These are phyloP conservation scores for Fragilaria crotonensis DNA, from an alignment of 108 stramenopile genomes.

Conservation along the genomic window DNA sequence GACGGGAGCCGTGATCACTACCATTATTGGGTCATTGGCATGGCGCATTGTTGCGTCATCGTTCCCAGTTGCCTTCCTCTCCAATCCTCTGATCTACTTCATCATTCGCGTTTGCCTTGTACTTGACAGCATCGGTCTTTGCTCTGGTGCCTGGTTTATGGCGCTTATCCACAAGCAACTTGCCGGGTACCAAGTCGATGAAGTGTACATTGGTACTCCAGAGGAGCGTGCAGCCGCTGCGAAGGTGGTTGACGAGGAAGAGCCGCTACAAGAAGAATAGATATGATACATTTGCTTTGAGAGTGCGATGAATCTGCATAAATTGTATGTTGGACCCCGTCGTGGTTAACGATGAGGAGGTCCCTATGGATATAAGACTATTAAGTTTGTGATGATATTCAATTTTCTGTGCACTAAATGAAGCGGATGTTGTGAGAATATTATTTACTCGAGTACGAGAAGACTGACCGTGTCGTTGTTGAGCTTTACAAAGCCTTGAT, in stretches of 20 bases:
- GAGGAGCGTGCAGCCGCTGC: neutral
- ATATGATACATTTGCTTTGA: no score
- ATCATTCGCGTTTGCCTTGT: constrained; percentile 27
- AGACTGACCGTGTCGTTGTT: neutral
- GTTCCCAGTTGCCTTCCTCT: constrained; percentile 27
- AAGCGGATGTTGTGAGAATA: no score
- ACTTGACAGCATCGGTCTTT: constrained; percentile 22
- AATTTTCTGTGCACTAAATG: no score
- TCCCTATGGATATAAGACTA: no score
- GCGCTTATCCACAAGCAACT: constrained; percentile 6
- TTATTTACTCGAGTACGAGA: no score
- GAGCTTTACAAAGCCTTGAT: neutral
- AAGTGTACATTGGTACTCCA: constrained; percentile 9
- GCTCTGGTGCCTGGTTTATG: constrained; percentile 16
- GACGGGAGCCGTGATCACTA: constrained; percentile 28
- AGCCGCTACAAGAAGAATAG: no score
- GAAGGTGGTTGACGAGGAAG: no score
- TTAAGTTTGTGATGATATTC: no score
- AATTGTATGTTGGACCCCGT: no score
- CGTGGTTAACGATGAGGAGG: no score
- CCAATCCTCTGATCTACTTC: constrained; percentile 26
- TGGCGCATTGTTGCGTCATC: constrained; percentile 33
- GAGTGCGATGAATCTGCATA: no score
- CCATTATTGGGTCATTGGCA: constrained; percentile 24
- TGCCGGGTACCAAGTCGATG: constrained; percentile 13